Base-by-base conservation (phyloP, 352 stramenopile genomes). In the Pythium volutum region DNA sequence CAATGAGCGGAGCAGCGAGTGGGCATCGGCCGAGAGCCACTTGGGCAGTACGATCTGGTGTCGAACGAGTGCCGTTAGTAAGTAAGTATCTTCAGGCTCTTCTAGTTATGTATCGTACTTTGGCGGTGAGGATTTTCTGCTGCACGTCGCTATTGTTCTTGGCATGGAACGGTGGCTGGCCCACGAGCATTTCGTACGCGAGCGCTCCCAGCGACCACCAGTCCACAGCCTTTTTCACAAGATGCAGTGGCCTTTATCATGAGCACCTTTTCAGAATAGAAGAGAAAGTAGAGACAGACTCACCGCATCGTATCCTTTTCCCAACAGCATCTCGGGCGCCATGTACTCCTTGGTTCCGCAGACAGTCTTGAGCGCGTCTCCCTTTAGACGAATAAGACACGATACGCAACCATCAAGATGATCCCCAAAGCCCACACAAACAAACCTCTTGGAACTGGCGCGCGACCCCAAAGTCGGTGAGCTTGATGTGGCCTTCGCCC, bases 1-100 rank as follows among this genome's bases (percentile, higher is more conserved):
- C 7, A 99, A 73, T 15, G 88, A 89, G 64, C 98, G 98, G 46
- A 99, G 79, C 22, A 99, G 69, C 50, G 96, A 98, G 70, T 97
- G 95, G 20, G 93, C 90, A 31, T 95, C 79, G 7, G 80, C 76
- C 0, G 87, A 93, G 4, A 96, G 79, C 79, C 81, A 97, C 59
- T 70, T 74, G 38, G 88, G 89, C 33, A 96, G 67, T 56, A 88
- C 69, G 20, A 91, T 71, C 83, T 65, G 31, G 22, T 27, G 7
- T 43, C 36, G 36, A 43, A 42, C 8, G n/a, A 16, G 11, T 10
- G 27, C 14, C 2, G 15, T 43, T 11, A 43, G 10, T 25, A 41
- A 41, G 8, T 36, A 22, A 23, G 14, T 27, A 15, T 14, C 46
- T 84, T 43, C 14, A 8, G 10, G 9, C 36, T 4, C 10, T 15